These are phyloP conservation scores for Panicum miliaceum DNA, from an alignment of 176 grass and related monocot species.

Conservation along the genomic window DNA sequence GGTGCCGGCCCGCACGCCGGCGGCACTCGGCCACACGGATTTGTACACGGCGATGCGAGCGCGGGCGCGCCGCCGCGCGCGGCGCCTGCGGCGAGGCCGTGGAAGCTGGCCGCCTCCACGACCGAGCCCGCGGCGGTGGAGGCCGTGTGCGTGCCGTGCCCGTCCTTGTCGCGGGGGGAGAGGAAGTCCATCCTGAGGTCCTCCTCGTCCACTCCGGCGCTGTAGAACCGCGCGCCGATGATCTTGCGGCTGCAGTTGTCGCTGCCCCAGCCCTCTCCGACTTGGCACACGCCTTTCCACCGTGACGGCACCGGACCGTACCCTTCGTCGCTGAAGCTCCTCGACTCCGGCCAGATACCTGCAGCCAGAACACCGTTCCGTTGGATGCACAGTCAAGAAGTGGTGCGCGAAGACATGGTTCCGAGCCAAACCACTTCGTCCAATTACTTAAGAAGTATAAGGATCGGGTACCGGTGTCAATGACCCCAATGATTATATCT, in stretches of 20 bases:
- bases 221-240: constrained; percentile 45
- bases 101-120: neutral
- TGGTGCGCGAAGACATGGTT: too few relatives aligned
- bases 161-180: neutral
- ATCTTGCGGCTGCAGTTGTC: constrained; percentile 40
- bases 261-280: neutral
- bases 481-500: constrained; percentile 38
- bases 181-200: neutral
- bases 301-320: constrained; percentile 14
- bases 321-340: constrained; percentile 43
- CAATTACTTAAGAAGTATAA: too few relatives aligned
- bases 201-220: neutral
- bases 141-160: constrained; percentile 44
- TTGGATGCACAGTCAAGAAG: too few relatives aligned
- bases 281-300: constrained; percentile 35
- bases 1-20: neutral
- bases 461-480: constrained; percentile 1
- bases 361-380: too few relatives aligned
- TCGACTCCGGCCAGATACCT: constrained; percentile 10
- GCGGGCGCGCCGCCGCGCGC: constrained; percentile 22
- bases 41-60: constrained; percentile 45
- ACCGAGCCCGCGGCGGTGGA: constrained; percentile 31
- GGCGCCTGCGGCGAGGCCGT: neutral
- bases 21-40: neutral
- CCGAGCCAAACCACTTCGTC: too few relatives aligned